A percentile compares a stretch with the other conserved stretches of the same genome.
phyloP scores from a whole-genome alignment of 192 early-diverging fungal species.

The Paraglomus brasilianum region DNA sequence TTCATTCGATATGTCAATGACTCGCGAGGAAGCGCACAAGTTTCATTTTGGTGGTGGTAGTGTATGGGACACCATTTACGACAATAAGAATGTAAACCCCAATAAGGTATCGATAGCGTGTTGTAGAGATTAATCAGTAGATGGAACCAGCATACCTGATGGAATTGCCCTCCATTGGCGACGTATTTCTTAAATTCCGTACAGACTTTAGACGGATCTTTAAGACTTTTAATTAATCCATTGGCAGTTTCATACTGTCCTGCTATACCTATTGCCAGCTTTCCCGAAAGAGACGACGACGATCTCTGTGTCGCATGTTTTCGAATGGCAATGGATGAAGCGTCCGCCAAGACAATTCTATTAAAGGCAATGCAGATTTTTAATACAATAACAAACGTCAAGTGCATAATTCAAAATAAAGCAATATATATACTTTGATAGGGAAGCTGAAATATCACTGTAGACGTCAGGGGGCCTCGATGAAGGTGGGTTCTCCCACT shows the following conservation, averaged over 20 bases:
- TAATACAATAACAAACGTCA: neutral
- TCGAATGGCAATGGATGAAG: conserved; percentile 53
- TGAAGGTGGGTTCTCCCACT: conserved; percentile 36
- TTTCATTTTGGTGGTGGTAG: neutral
- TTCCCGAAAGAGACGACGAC: conserved; percentile 53
- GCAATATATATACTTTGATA: conserved; percentile 43
- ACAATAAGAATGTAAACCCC: too few relatives aligned
- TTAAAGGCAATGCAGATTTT: neutral
- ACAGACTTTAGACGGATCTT: conserved; percentile 51
- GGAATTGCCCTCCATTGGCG: conserved; percentile 45
- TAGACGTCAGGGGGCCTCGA: conserved; percentile 36
- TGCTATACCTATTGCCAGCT: conserved; percentile 55
- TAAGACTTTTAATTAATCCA: conserved; percentile 53
- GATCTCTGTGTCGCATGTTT: conserved; percentile 50
- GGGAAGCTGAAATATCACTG: conserved; percentile 36
- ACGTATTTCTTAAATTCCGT: conserved; percentile 54
- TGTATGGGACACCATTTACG: too few relatives aligned
- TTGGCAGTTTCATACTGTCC: conserved; percentile 58
- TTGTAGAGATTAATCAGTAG: neutral
- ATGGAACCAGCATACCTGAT: conserved; percentile 35
- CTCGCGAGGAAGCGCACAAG: neutral
- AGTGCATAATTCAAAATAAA: neutral
- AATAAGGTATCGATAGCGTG: neutral
- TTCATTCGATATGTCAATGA: neutral
- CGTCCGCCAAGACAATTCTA: conserved; percentile 57